Evolutionary conservation across 495 filamentous ascomycete species (phyloP), one percentile per base, ranked within the genome.

Genomic region (Rusavskia elegans): DNA sequence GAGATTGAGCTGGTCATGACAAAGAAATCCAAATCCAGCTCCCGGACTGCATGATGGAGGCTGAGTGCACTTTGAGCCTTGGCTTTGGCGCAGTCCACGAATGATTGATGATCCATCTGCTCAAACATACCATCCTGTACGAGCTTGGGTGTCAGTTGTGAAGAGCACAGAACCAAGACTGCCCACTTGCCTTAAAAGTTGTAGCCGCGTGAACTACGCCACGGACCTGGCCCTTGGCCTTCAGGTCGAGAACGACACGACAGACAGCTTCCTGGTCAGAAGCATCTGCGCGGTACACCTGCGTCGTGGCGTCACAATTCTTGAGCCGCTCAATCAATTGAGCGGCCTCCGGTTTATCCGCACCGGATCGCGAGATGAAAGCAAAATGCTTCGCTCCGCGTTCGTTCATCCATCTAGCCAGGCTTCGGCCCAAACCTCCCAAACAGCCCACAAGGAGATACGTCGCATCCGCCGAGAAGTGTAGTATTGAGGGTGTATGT

Each of bases 351-450:
- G 17, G n/a, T 27, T 56, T 58, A 2, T 55, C 52, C 0, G 46
- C 50, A 1, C 67, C 67, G 14, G 63, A 66, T 21, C 69, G 53
- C 9, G 55, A 55, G 17, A 70, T 53, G 54, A 71, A 70, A 8
- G 62, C 56, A n/a, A 71, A 56, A n/a, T 68, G 59, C 1, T 57
- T 52, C 3, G 68, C 69, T 0, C 68, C 67, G 45, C 48, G 59
- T n/a, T 52, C 50, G n/a, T 61, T 57, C 54, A 72, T 61, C 25
- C 60, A 69, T 5, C 59, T 56, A 13, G 64, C 59, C 27, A 71
- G 35, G 13, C 59, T 61, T 16, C 64, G 51, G 5, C 69, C 69
- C 0, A 72, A 53, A 10, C 63, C 65, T 1, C 68, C 65, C 6
- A 70, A 52, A 16, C 67, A 66, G 16, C 69, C 67, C 2, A 60